A percentile compares a stretch with the other conserved stretches of the same genome.
Evolutionary conservation across 1,139 yeast genomes (phyloP).

Genomic region (Williopsis jadinii): DNA sequence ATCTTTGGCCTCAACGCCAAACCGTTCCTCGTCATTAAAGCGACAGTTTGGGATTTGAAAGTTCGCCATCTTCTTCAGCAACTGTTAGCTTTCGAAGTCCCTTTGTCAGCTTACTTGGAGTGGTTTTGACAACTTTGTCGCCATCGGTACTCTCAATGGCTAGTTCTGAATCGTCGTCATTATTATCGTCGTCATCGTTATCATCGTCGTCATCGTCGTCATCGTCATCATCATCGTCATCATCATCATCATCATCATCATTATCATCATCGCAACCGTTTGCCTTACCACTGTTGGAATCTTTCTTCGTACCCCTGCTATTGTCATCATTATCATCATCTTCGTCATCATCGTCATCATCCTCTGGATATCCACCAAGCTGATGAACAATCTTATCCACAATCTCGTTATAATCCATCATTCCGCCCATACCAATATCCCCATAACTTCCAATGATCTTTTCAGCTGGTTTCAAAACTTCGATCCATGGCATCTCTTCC

Average conservation of each 20-base stretch:
- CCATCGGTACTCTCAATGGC: neutral
- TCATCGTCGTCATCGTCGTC: constrained; percentile 2
- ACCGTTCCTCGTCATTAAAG: neutral
- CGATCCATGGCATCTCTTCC: constrained; percentile 91
- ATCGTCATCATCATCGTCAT: constrained; percentile 5
- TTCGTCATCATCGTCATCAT: constrained; percentile 70
- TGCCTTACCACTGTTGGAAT: constrained; percentile 32
- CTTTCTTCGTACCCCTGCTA: constrained; percentile 34
- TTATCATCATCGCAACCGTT: constrained; percentile 24
- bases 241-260: constrained; percentile 19
- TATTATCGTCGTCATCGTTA: constrained; percentile 2
- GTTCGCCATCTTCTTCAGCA: constrained; percentile 10
- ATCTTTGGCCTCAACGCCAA: neutral
- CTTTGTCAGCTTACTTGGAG: constrained; percentile 9
- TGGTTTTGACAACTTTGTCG: constrained; percentile 7
- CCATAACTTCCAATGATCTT: constrained; percentile 70
- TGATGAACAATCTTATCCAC: constrained; percentile 78
- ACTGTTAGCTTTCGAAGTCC: constrained; percentile 12
- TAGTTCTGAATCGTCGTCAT: constrained; percentile 1
- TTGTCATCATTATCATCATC: constrained; percentile 43
- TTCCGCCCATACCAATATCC: constrained; percentile 92
- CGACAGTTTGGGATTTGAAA: no score
- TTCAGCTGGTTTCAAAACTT: constrained; percentile 82
- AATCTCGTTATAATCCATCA: constrained; percentile 88
- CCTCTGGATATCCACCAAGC: constrained; percentile 88